Conservation (phyloP, 345 rosid species). For the Citrus mangshanensis region DNA sequence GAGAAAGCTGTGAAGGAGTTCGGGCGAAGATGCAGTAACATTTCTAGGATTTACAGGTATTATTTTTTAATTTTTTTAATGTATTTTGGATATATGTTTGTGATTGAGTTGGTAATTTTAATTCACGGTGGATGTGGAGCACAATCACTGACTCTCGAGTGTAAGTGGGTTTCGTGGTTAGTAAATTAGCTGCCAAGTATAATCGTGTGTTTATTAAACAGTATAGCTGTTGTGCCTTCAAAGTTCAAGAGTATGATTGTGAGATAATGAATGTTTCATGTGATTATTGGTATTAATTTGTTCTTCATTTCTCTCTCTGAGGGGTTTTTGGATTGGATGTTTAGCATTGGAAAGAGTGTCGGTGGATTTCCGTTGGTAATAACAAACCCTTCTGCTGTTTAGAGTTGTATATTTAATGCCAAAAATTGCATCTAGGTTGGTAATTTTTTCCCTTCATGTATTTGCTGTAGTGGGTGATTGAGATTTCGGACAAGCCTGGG, state of each 20-base stretch:
- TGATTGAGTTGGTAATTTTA: background rate
- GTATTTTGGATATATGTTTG: background rate
- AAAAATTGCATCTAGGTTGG: background rate
- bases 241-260: background rate
- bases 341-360: slow-evolving; percentile 95
- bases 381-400: background rate
- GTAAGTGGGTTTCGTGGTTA: background rate
- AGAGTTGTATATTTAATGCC: background rate
- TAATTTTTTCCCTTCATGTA: background rate
- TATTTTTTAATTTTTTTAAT: slow-evolving; percentile 3
- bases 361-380: slow-evolving; percentile 90
- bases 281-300: slow-evolving; percentile 49
- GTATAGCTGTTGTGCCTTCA: background rate
- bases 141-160: background rate
- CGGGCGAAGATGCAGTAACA: slow-evolving; percentile 63
- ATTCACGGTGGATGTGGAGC: background rate
- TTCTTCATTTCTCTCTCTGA: slow-evolving; percentile 71
- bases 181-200: background rate
- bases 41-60: slow-evolving; percentile 91
- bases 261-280: background rate
- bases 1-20: slow-evolving; percentile 76
- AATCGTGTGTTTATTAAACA: background rate
- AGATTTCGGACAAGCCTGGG: slow-evolving; percentile 93
- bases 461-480: slow-evolving; percentile 78
- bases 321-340: slow-evolving; percentile 54